A percentile compares a stretch with the other conserved stretches of the same genome.
Evolutionary conservation across 441 rosid genomes (phyloP).

Genomic region (Jatropha podagrica): DNA sequence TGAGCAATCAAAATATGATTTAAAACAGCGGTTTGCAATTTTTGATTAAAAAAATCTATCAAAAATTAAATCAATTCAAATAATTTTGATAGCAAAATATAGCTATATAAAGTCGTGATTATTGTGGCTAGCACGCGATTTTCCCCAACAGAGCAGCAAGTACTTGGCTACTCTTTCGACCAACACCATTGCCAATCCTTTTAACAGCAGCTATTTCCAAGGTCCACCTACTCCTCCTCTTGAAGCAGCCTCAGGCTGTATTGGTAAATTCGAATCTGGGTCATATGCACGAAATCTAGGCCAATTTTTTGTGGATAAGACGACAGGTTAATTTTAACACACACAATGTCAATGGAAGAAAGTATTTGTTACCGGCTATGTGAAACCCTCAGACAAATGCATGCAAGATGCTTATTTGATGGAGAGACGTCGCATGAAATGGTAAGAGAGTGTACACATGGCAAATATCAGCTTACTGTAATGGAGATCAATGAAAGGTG

Average conservation of each 20-base stretch:
- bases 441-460: not conserved
- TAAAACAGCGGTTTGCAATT: too few species aligned
- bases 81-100: too few species aligned
- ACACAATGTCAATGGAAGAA: conserved; percentile 59
- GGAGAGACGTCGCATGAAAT: conserved; percentile 23
- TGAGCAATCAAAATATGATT: too few species aligned
- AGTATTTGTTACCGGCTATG: conserved; percentile 85
- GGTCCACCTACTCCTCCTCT: conserved; percentile 82
- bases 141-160: too few species aligned
- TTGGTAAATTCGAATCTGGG: conserved; percentile 82
- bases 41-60: too few species aligned
- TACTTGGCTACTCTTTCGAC: conserved; percentile 74
- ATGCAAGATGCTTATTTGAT: conserved; percentile 63
- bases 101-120: too few species aligned
- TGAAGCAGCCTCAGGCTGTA: conserved; percentile 87
- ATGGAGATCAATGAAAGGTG: not conserved
- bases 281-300: conserved; percentile 90
- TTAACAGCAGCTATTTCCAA: conserved; percentile 73
- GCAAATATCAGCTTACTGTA: not conserved
- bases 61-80: too few species aligned
- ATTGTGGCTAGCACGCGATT: too few species aligned
- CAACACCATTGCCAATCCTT: conserved; percentile 82
- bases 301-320: conserved; percentile 57
- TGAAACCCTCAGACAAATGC: conserved; percentile 82
- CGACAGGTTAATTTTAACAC: conserved; percentile 78